These are phyloP conservation scores for Tremella fuciformis DNA, from an alignment of 768 basidiomycete species.

Conservation along the genomic window DNA sequence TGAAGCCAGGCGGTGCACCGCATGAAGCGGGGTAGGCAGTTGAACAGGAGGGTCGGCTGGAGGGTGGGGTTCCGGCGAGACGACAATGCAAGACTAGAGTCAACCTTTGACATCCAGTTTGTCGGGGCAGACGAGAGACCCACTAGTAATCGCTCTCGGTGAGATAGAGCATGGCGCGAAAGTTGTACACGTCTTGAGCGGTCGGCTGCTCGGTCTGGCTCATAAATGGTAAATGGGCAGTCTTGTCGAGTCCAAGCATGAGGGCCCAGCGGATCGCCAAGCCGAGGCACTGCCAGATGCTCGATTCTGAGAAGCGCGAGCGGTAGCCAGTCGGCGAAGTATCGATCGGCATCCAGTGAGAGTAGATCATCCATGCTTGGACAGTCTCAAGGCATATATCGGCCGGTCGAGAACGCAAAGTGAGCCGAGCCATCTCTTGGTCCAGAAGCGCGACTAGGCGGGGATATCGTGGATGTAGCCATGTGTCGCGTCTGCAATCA, in stretches of 20 bases:
- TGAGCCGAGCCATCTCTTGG: constrained; percentile 15
- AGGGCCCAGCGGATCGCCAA: constrained; percentile 22
- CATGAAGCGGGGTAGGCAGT: constrained; percentile 9
- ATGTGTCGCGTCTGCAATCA: constrained; percentile 12
- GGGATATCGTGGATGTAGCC: constrained; percentile 22
- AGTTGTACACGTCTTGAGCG: constrained; percentile 5
- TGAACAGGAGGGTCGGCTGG: not conserved
- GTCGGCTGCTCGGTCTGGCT: not conserved
- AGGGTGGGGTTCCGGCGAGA: constrained; percentile 13
- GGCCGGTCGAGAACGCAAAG: constrained; percentile 14
- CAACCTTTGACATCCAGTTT: not conserved
- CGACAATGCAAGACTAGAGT: constrained; percentile 15
- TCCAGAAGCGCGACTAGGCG: constrained; percentile 13
- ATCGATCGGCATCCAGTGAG: constrained; percentile 27
- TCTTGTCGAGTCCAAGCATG: constrained; percentile 14
- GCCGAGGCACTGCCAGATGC: constrained; percentile 22
- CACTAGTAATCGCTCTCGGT: constrained; percentile 28
- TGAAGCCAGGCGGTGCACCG: constrained; percentile 3
- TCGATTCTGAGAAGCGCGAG: constrained; percentile 17
- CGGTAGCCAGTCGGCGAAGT: not conserved
- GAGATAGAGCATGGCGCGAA: constrained; percentile 19
- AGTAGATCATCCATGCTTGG: constrained; percentile 21
- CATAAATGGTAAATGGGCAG: constrained; percentile 13
- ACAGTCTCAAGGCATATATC: constrained; percentile 19
- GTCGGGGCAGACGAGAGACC: not conserved